Percentiles rank a stretch among this genome's conserved stretches.
phyloP scores from a whole-genome alignment of 2,329 filamentous ascomycete genomes.

The Calonectria crousiana region DNA sequence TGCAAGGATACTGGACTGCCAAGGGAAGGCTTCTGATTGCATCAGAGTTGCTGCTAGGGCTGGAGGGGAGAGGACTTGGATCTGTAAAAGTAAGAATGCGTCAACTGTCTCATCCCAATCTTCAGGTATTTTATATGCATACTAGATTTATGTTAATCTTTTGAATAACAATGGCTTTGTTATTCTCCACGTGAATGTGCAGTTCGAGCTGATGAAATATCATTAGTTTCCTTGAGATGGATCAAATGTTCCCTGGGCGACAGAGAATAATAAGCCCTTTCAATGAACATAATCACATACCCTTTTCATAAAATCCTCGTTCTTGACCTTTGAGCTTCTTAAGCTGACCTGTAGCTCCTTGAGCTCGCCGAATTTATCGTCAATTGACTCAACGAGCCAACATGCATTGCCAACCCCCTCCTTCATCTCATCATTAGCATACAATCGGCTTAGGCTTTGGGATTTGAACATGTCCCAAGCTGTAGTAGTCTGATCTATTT shows the following conservation, averaged over 20 bases:
- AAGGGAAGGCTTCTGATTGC: constrained; percentile 3
- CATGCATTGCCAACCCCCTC: neutral
- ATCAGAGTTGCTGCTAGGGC: constrained; percentile 8
- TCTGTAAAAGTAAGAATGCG: neutral
- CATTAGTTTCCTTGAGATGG: neutral
- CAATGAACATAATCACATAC: neutral
- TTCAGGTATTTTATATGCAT: neutral
- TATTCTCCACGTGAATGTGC: neutral
- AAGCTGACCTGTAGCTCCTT: neutral
- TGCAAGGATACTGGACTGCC: constrained; percentile 1
- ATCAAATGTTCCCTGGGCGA: neutral
- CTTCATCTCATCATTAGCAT: neutral
- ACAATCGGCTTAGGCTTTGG: neutral
- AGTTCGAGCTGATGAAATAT: neutral
- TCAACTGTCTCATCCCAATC: neutral
- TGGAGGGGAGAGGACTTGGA: constrained; percentile 6
- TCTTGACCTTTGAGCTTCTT: neutral
- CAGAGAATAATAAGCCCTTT: neutral
- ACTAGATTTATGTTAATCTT: constrained; percentile 7
- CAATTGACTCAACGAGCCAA: neutral
- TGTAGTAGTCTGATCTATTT: neutral
- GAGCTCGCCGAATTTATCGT: neutral
- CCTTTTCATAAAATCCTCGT: neutral
- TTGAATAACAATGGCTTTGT: neutral
- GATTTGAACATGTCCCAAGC: neutral